Conservation (phyloP, 2,329 filamentous ascomycete species). For the Acrodontium crateriforme region DNA sequence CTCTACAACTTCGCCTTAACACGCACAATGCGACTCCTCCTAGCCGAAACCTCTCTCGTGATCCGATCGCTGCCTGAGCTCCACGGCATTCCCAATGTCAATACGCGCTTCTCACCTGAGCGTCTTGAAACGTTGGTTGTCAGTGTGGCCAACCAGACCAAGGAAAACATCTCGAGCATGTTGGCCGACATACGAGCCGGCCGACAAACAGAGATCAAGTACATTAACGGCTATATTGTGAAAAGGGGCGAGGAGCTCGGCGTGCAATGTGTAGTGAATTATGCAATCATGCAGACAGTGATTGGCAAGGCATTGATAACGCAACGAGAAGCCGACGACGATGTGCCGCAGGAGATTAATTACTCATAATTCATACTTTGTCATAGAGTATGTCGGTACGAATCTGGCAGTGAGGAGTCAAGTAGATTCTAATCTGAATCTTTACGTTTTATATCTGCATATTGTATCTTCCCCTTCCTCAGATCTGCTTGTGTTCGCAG, state of each 20-base stretch:
- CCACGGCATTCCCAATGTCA: slow-evolving; percentile 44
- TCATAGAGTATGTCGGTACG: too few species aligned
- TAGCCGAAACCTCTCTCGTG: slow-evolving; percentile 61
- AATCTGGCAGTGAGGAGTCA: too few species aligned
- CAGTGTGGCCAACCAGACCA: slow-evolving; percentile 40
- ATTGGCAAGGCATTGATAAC: slow-evolving; percentile 49
- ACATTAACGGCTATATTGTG: slow-evolving; percentile 79
- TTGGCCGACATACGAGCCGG: slow-evolving; percentile 49
- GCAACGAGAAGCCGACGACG: slow-evolving; percentile 24
- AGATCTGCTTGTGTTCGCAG: too few species aligned
- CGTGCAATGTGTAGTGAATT: slow-evolving; percentile 58
- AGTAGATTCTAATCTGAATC: too few species aligned
- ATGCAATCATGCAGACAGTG: slow-evolving; percentile 58
- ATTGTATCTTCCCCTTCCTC: too few species aligned
- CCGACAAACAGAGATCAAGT: slow-evolving; percentile 59
- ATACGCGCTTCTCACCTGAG: slow-evolving; percentile 44
- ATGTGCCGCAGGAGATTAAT: too few species aligned
- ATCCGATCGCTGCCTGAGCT: slow-evolving; percentile 64
- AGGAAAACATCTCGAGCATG: slow-evolving; percentile 51
- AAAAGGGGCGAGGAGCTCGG: slow-evolving; percentile 57
- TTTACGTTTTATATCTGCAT: too few species aligned
- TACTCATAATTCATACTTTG: too few species aligned
- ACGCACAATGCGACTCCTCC: slow-evolving; percentile 53
- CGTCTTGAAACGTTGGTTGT: slow-evolving; percentile 49
- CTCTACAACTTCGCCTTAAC: slow-evolving; percentile 52